These are phyloP conservation scores for Striga hermonthica DNA, from an alignment of 305 asterid species.

Conservation along the genomic window DNA sequence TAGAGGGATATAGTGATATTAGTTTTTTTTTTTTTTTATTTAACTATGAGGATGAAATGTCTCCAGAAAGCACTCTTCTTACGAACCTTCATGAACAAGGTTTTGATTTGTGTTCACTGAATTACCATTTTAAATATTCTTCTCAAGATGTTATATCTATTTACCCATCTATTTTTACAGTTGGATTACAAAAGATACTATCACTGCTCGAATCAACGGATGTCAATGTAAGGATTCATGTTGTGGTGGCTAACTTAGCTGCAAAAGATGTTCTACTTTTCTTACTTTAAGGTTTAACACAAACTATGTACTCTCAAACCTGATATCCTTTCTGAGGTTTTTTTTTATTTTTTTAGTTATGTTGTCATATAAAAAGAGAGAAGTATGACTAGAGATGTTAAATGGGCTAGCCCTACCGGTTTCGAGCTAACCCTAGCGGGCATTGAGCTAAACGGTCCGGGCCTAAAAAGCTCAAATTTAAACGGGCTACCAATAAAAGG, in stretches of 20 bases:
- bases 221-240: constrained; percentile 88
- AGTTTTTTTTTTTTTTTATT: too few species aligned
- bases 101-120: constrained; percentile 34
- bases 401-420: too few species aligned
- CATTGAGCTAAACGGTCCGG: too few species aligned
- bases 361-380: background rate
- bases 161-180: constrained; percentile 41
- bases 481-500: too few species aligned
- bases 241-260: constrained; percentile 97
- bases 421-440: too few species aligned
- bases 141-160: constrained; percentile 28
- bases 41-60: too few species aligned
- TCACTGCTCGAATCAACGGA: constrained; percentile 92
- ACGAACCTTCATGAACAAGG: constrained; percentile 97
- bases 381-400: too few species aligned
- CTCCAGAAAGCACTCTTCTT: constrained; percentile 74
- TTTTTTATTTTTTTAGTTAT: constrained; percentile 6
- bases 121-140: constrained; percentile 9
- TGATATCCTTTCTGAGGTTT: constrained; percentile 20
- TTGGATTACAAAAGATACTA: constrained; percentile 93
- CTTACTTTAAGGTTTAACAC: constrained; percentile 24
- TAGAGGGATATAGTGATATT: too few species aligned
- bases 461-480: too few species aligned
- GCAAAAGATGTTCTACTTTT: constrained; percentile 78
- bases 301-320: constrained; percentile 8